These are phyloP conservation scores for Hibiscus trionum DNA, from an alignment of 345 rosid genomes.

Conservation along the genomic window DNA sequence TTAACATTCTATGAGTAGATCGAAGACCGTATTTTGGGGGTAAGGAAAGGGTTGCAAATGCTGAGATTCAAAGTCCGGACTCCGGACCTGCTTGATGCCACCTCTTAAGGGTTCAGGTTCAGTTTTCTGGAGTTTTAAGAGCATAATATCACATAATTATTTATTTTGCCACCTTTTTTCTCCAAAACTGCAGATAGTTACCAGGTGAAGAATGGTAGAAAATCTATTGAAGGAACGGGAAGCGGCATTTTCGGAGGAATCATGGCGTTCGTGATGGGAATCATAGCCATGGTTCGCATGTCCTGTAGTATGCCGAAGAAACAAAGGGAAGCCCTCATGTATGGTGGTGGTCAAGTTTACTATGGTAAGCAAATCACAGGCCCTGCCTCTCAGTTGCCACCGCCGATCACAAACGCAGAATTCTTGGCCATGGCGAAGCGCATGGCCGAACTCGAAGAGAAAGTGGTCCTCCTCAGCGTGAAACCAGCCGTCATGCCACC, in stretches of 20 bases:
- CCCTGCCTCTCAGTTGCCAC: conserved; percentile 15
- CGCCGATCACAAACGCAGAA: conserved; percentile 37
- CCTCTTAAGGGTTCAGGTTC: not conserved
- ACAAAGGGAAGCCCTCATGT: conserved; percentile 38
- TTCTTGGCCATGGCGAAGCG: conserved; percentile 57
- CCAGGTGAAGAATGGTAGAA: conserved; percentile 2
- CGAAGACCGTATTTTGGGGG: not conserved
- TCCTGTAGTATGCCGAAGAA: conserved; percentile 30
- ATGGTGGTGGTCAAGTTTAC: conserved; percentile 28
- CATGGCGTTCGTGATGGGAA: not conserved
- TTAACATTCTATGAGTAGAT: not conserved
- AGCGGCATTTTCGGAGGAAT: not conserved
- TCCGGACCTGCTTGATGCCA: not conserved
- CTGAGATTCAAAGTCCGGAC: not conserved
- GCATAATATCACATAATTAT: not conserved
- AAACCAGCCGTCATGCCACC: conserved; percentile 34
- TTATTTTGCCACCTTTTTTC: not conserved
- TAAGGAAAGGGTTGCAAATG: not conserved
- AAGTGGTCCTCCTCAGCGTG: conserved; percentile 28
- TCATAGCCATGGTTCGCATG: not conserved
- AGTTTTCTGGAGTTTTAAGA: not conserved
- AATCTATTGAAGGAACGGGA: not conserved
- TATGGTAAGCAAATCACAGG: conserved; percentile 24
- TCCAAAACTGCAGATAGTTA: conserved; percentile 12
- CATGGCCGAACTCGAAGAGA: conserved; percentile 75